Conservation (phyloP, 352 stramenopile species). For the Pythium graminicola region DNA sequence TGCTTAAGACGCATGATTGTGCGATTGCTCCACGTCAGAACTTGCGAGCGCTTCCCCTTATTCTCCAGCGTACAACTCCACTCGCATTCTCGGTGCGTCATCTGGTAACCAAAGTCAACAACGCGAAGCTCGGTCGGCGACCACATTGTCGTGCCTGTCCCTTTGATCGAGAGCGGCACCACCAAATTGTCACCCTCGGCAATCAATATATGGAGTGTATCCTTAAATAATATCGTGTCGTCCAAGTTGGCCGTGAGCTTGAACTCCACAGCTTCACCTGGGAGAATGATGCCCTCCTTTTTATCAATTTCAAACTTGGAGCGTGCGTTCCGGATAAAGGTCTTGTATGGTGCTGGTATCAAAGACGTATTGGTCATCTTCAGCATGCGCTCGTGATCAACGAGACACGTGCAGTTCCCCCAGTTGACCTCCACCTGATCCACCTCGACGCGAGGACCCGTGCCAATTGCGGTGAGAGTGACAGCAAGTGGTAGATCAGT, state of each 20-base stretch:
- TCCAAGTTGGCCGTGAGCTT: conserved; percentile 89
- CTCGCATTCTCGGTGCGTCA: conserved; percentile 86
- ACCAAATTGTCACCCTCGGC: conserved; percentile 87
- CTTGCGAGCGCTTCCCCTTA: conserved; percentile 89
- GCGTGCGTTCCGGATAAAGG: conserved; percentile 88
- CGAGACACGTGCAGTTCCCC: conserved; percentile 87
- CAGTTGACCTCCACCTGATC: conserved; percentile 83
- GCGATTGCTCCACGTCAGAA: conserved; percentile 90
- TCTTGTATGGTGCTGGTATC: conserved; percentile 89
- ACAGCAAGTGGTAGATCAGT: conserved; percentile 86
- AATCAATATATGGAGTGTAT: conserved; percentile 92
- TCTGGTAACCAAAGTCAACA: conserved; percentile 90
- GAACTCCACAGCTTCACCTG: conserved; percentile 67
- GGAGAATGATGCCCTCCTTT: conserved; percentile 81
- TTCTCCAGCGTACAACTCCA: conserved; percentile 94
- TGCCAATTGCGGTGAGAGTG: conserved; percentile 75
- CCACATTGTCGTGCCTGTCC: conserved; percentile 94
- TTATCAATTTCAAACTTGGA: conserved; percentile 91
- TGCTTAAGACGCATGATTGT: conserved; percentile 23
- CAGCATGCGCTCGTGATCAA: conserved; percentile 66
- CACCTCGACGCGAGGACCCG: conserved; percentile 81
- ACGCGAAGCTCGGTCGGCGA: conserved; percentile 78
- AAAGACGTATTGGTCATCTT: conserved; percentile 85
- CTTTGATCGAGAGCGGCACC: conserved; percentile 85
- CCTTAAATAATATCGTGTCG: conserved; percentile 88